These are phyloP conservation scores for Termitomyces sp. DNA, from an alignment of 768 basidiomycete genomes.

Conservation along the genomic window DNA sequence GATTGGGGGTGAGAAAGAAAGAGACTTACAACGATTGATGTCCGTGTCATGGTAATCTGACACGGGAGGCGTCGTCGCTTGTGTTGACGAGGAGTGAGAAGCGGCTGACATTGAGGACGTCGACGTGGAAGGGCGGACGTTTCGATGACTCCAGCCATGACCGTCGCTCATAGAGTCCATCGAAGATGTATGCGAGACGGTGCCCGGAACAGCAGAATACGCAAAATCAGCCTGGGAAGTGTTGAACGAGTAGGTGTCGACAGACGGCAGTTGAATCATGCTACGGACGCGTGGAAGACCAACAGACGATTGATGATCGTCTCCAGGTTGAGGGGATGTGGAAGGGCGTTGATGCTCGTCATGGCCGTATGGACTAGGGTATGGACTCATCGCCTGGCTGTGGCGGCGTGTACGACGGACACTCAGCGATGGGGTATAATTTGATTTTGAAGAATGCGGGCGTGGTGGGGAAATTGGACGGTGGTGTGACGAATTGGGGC, in stretches of 20 bases:
- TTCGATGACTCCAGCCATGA: slow-evolving; percentile 47
- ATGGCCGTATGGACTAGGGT: slow-evolving; percentile 79
- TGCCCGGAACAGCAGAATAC: slow-evolving; percentile 58
- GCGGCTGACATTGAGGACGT: slow-evolving; percentile 76
- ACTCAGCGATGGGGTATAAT: slow-evolving; percentile 54
- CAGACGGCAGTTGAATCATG: slow-evolving; percentile 78
- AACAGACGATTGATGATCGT: slow-evolving; percentile 38
- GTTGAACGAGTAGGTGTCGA: slow-evolving; percentile 64
- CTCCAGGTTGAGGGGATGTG: slow-evolving; percentile 67
- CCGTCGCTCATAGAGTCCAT: slow-evolving; percentile 45
- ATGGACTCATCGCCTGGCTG: slow-evolving; percentile 85
- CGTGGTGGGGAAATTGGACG: slow-evolving; percentile 67
- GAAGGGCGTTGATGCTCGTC: slow-evolving; percentile 64
- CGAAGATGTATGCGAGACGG: slow-evolving; percentile 39
- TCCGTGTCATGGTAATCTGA: slow-evolving; percentile 70
- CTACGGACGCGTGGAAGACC: slow-evolving; percentile 73
- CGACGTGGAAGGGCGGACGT: slow-evolving; percentile 70
- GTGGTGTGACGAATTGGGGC: slow-evolving; percentile 73
- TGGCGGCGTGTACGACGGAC: slow-evolving; percentile 74
- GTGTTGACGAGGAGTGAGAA: slow-evolving; percentile 73
- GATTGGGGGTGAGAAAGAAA: background rate
- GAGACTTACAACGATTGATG: slow-evolving; percentile 78
- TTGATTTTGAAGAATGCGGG: slow-evolving; percentile 59
- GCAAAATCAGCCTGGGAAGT: slow-evolving; percentile 77
- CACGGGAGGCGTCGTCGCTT: slow-evolving; percentile 79